Conservation (phyloP, 2,329 filamentous ascomycete genomes). For the Botrytis byssoidea region DNA sequence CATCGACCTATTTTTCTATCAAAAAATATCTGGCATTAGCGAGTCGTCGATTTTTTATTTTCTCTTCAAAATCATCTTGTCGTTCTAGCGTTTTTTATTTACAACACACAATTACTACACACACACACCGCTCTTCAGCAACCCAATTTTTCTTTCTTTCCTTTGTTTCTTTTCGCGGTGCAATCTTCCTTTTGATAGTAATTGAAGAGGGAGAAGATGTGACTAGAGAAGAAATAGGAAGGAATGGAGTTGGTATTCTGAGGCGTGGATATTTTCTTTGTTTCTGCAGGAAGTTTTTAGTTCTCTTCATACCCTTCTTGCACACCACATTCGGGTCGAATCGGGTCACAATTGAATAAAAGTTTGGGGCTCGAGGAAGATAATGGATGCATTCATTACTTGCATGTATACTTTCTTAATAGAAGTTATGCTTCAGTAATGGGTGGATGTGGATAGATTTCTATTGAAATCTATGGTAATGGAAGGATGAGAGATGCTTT, state of each 20-base stretch:
- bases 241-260: not conserved
- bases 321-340: slow-evolving; percentile 18
- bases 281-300: slow-evolving; percentile 17
- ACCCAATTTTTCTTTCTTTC: slow-evolving; percentile 19
- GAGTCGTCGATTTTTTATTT: slow-evolving; percentile 21
- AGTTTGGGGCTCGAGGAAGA: slow-evolving; percentile 14
- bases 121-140: slow-evolving; percentile 21
- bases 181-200: slow-evolving; percentile 16
- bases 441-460: slow-evolving; percentile 10
- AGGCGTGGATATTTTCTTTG: slow-evolving; percentile 19
- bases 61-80: slow-evolving; percentile 19
- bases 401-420: slow-evolving; percentile 1
- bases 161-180: slow-evolving; percentile 19
- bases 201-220: slow-evolving; percentile 16
- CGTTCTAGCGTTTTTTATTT: slow-evolving; percentile 20
- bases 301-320: slow-evolving; percentile 22
- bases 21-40: slow-evolving; percentile 23
- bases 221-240: slow-evolving; percentile 14
- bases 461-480: slow-evolving; percentile 4
- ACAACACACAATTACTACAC: slow-evolving; percentile 17
- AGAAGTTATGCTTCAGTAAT: not conserved
- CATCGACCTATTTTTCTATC: slow-evolving; percentile 11
- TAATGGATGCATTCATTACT: slow-evolving; percentile 14
- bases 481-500: slow-evolving; percentile 4
- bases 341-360: slow-evolving; percentile 18